Percentiles rank a stretch among this genome's conserved stretches.
Conservation (phyloP, 345 rosid species). For the Pelargonium nanum region DNA sequence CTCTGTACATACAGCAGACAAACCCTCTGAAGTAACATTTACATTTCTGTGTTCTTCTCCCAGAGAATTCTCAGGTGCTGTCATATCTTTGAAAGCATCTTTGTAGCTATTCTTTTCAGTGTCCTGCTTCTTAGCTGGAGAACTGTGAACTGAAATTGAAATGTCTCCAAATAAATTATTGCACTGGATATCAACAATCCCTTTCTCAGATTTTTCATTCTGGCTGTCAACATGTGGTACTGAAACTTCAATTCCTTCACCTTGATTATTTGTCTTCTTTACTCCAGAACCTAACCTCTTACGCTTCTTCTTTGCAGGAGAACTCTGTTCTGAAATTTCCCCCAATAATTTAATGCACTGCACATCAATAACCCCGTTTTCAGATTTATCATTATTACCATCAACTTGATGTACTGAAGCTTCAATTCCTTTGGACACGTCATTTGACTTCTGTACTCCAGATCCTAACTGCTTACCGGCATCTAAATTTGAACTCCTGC, state of each 20-base stretch:
- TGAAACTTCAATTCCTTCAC: not conserved
- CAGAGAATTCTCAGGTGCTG: conserved; percentile 10
- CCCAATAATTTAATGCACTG: conserved; percentile 7
- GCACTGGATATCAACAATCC: conserved; percentile 3
- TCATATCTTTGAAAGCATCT: conserved; percentile 4
- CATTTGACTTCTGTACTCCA: not conserved
- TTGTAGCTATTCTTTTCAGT: conserved; percentile 11
- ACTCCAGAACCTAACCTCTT: conserved; percentile 1
- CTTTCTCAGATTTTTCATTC: conserved; percentile 8
- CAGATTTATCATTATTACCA: conserved; percentile 4
- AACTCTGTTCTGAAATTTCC: conserved; percentile 9
- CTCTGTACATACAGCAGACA: conserved; percentile 11
- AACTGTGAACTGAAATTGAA: conserved; percentile 5
- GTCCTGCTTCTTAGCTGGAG: conserved; percentile 14
- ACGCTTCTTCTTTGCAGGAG: conserved; percentile 16
- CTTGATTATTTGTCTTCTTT: not conserved
- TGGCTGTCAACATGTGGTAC: conserved; percentile 6
- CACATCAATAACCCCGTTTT: conserved; percentile 4
- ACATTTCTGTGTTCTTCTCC: conserved; percentile 9
- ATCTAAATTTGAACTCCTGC: no score
- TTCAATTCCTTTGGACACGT: not conserved
- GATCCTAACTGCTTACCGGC: not conserved
- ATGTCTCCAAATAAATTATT: conserved; percentile 9
- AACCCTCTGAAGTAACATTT: conserved; percentile 10
- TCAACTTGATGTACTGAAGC: conserved; percentile 3